Evolutionary conservation across 208 protist species (phyloP), one percentile per base, ranked within the genome.

Genomic region (Spongospora subterranea): DNA sequence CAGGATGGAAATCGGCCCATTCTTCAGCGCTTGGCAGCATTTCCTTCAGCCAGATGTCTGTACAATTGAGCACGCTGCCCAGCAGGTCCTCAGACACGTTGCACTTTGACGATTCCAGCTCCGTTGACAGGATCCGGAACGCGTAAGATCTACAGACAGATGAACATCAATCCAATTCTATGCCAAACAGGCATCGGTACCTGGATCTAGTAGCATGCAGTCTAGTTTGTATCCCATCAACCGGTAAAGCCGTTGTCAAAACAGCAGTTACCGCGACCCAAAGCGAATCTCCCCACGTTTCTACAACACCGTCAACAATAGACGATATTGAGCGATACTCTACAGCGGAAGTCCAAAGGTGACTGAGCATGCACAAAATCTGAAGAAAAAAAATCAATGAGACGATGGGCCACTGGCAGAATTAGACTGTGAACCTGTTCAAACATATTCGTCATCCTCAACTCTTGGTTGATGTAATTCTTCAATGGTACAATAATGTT

Each of bases 241-340:
- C n/a, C 71, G 71, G 71, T 20, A 82, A 40, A 35, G 71, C 17
- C 6, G 6, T 82, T 6, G 11, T 43, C 6, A 82, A n/a, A 6
- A n/a, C 71, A 35, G 35, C 6, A 20, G 71, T 35, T 39, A 43
- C 35, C 17, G 6, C n/a, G 17, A 13, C 6, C 71, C 71, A 82
- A 17, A 82, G 35, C 40, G n/a, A 20, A 6, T 82, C 71, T 13
- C 71, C 71, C 11, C 6, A 43, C 17, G 6, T 13, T 43, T 82
- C 17, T 6, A 82, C 35, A 35, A 82, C 35, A n/a, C n/a, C 11
- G 35, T 82, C 71, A 82, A 35, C 71, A n/a, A 82, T 43, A 6
- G n/a, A 40, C 17, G 71, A 35, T 40, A 35, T 82, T 6, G 35
- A 45, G 71, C 71, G 71, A 82, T 82, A 82, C n/a, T 82, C 17